Percentiles rank a stretch among this genome's conserved stretches.
phyloP scores from a whole-genome alignment of 106 monocot genomes.

The Dioscorea zingiberensis region DNA sequence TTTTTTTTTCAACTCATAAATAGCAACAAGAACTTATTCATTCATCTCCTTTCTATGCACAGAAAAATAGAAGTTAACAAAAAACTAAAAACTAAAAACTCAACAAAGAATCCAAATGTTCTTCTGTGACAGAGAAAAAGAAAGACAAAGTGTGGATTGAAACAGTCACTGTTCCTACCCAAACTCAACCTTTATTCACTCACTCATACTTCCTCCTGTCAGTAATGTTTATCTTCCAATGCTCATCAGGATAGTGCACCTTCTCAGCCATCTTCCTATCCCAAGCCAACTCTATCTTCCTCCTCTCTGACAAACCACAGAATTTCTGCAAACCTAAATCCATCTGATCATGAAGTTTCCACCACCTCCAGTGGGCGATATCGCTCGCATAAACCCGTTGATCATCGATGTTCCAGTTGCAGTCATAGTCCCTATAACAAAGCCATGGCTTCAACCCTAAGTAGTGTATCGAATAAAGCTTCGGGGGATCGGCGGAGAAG shows the following conservation, averaged over 20 bases:
- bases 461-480: slow-evolving; percentile 66
- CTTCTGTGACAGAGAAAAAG: too few species aligned
- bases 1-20: too few species aligned
- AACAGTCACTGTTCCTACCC: too few species aligned
- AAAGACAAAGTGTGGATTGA: too few species aligned
- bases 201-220: slow-evolving; percentile 16
- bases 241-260: slow-evolving; percentile 32
- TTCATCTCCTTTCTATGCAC: too few species aligned
- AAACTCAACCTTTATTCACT: not conserved
- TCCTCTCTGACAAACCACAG: slow-evolving; percentile 36
- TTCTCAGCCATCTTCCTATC: slow-evolving; percentile 45
- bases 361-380: slow-evolving; percentile 63
- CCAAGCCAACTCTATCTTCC: slow-evolving; percentile 38
- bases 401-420: slow-evolving; percentile 64
- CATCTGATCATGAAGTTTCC: slow-evolving; percentile 66
- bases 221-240: slow-evolving; percentile 48
- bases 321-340: slow-evolving; percentile 36
- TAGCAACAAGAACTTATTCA: too few species aligned
- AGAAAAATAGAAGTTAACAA: too few species aligned
- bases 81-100: too few species aligned
- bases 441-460: slow-evolving; percentile 85
- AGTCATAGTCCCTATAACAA: slow-evolving; percentile 78
- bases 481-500: slow-evolving; percentile 60
- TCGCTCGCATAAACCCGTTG: slow-evolving; percentile 68
- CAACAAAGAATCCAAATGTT: too few species aligned